Evolutionary conservation across 176 grass and related monocot genomes (phyloP), one percentile per base, ranked within the genome.

Genomic region (Oryza meyeriana): DNA sequence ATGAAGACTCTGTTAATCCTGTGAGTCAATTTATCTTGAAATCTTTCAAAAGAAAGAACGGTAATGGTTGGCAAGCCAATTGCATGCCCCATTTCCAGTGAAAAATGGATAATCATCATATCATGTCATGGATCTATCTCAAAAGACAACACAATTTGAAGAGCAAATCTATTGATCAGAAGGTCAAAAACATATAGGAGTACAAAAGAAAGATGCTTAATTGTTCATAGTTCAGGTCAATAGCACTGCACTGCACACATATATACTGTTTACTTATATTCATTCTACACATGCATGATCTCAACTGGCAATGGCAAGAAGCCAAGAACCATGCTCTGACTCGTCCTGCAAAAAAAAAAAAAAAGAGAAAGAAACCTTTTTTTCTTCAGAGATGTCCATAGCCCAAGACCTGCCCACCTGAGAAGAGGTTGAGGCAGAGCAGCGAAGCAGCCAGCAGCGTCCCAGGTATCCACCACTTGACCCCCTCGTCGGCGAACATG

Each of bases 351-450:
- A 24, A 38, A 32, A 31, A 8, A 36, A 6, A 2, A 36, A 2
- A 48, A 63, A 28, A 6, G 0, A 25, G n/a, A n/a, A n/a, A 25
- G 7, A 11, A 26, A 80, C 3, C 1, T 38, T 64, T 44, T 48
- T 70, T 22, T 55, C 50, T 47, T 86, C 31, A 90, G 14, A 83
- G 48, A 68, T 90, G 74, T 28, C 73, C 79, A 69, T 68, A 74
- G 42, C 88, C 84, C 11, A 77, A 63, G 30, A 55, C 79, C 83
- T 90, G 85, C 20, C 81, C 89, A 74, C 78, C 85, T 12, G 84
- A 87, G 64, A 94, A 87, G 50, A 87, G 67, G 47, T 90, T 88
- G 81, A 95, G 74, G 64, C 88, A 94, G 57, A 95, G 80, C 66
- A 92, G 74, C 72, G 82, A 96, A 18, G 44, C 58, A 3, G 74